These are phyloP conservation scores for Wickerhamomyces sp. DNA, from an alignment of 1,139 yeast genomes.

Conservation along the genomic window DNA sequence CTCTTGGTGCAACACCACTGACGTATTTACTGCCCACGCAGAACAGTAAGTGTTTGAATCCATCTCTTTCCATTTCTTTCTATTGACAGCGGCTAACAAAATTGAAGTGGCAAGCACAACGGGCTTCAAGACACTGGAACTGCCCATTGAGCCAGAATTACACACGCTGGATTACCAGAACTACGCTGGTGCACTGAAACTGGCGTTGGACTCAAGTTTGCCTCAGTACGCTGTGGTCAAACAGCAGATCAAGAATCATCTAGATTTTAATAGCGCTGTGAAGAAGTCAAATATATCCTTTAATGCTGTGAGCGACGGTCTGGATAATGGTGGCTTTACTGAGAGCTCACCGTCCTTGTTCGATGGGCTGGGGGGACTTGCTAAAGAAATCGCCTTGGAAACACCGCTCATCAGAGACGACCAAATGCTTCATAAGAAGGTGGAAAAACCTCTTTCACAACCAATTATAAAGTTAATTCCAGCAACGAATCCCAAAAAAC, in stretches of 20 bases:
- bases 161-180: not conserved
- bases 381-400: conserved; percentile 9
- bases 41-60: conserved; percentile 24
- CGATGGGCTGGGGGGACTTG: conserved; percentile 13
- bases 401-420: conserved; percentile 10
- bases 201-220: conserved; percentile 1
- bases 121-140: not conserved
- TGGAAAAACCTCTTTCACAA: too few species aligned
- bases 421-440: not conserved
- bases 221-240: not conserved
- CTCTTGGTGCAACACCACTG: conserved; percentile 31
- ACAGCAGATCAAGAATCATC: not conserved
- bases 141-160: not conserved
- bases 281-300: not conserved
- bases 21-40: conserved; percentile 33
- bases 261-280: not conserved
- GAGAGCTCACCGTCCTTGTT: conserved; percentile 11
- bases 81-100: not conserved
- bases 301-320: not conserved
- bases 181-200: not conserved
- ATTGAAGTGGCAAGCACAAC: not conserved
- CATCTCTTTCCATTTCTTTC: not conserved
- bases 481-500: not conserved
- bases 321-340: not conserved
- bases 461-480: too few species aligned